These are phyloP conservation scores for Truncatella angustata DNA, from an alignment of 2,329 filamentous ascomycete genomes.

Conservation along the genomic window DNA sequence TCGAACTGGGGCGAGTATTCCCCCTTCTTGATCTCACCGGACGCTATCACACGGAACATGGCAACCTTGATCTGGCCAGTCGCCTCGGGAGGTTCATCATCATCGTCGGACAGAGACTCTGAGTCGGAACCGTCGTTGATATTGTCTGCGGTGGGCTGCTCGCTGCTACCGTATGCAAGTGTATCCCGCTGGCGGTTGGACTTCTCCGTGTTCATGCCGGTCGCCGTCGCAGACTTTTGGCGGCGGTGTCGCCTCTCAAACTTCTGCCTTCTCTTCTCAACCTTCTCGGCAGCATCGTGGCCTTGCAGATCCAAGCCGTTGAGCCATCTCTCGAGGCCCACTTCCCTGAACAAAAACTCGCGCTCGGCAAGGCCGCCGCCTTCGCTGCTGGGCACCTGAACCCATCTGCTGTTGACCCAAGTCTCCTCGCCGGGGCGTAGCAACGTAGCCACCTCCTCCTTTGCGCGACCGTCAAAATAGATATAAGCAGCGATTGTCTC, in stretches of 20 bases:
- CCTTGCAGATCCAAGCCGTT: slow-evolving; percentile 95
- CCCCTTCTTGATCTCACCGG: slow-evolving; percentile 94
- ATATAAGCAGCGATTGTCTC: slow-evolving; percentile 99
- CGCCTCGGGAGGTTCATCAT: slow-evolving; percentile 88
- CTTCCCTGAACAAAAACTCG: slow-evolving; percentile 95
- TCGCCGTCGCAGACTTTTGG: slow-evolving; percentile 47
- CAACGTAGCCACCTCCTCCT: slow-evolving; percentile 95
- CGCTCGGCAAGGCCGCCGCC: slow-evolving; percentile 93
- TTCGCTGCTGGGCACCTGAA: slow-evolving; percentile 86
- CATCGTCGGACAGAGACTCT: slow-evolving; percentile 66
- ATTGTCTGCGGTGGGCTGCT: slow-evolving; percentile 70
- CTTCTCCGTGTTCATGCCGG: slow-evolving; percentile 36
- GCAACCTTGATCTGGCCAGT: slow-evolving; percentile 98
- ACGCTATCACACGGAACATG: slow-evolving; percentile 91
- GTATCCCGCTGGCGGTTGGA: slow-evolving; percentile 48
- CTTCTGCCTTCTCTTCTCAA: slow-evolving; percentile 85
- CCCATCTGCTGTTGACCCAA: slow-evolving; percentile 98
- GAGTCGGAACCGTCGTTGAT: slow-evolving; percentile 69
- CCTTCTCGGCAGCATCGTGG: slow-evolving; percentile 82
- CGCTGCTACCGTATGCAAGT: slow-evolving; percentile 77
- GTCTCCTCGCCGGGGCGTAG: slow-evolving; percentile 92
- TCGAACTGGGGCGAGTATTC: slow-evolving; percentile 98
- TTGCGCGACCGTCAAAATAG: slow-evolving; percentile 92
- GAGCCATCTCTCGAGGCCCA: slow-evolving; percentile 92
- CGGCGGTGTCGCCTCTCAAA: slow-evolving; percentile 67